A percentile compares a stretch with the other conserved stretches of the same genome.
phyloP scores from a whole-genome alignment of 352 stramenopile species.

The Pythium plurisporium region DNA sequence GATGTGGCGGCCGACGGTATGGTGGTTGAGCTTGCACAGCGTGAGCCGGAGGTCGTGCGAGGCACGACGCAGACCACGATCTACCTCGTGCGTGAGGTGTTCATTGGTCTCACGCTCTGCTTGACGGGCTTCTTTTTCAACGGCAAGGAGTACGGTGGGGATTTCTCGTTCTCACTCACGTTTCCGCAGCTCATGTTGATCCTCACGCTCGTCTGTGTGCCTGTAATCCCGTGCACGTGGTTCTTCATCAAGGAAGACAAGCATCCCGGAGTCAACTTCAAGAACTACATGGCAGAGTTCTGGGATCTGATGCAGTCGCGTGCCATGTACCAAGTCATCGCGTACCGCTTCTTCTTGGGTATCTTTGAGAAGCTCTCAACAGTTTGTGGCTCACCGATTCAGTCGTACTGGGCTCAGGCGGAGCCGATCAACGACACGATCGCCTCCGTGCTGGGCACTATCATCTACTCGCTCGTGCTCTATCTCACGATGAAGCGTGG shows the following conservation, averaged over 20 bases:
- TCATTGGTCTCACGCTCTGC: constrained; percentile 14
- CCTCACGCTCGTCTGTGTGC: constrained; percentile 5
- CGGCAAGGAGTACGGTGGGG: constrained; percentile 25
- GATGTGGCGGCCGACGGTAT: constrained; percentile 32
- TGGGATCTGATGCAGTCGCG: constrained; percentile 29
- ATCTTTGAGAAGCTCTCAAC: constrained; percentile 31
- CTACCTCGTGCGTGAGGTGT: constrained; percentile 26
- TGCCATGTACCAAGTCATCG: constrained; percentile 44
- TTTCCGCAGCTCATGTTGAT: constrained; percentile 30
- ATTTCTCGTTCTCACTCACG: constrained; percentile 25
- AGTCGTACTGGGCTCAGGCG: constrained; percentile 28
- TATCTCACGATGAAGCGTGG: constrained; percentile 15
- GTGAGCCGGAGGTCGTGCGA: constrained; percentile 27
- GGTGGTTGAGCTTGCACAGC: constrained; percentile 29
- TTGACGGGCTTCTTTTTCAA: constrained; percentile 29
- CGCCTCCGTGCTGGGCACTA: constrained; percentile 22
- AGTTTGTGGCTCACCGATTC: constrained; percentile 24
- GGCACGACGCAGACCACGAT: constrained; percentile 31
- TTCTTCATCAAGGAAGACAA: constrained; percentile 35
- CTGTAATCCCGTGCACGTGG: constrained; percentile 27
- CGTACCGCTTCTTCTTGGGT: constrained; percentile 35
- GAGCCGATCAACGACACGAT: constrained; percentile 39
- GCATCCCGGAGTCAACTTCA: constrained; percentile 7
- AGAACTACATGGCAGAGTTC: constrained; percentile 24
- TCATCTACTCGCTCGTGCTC: constrained; percentile 26